Percentiles rank a stretch among this genome's conserved stretches.
phyloP scores from a whole-genome alignment of 1,284 basidiomycete species.

The Sanghuangporus sanghuang region DNA sequence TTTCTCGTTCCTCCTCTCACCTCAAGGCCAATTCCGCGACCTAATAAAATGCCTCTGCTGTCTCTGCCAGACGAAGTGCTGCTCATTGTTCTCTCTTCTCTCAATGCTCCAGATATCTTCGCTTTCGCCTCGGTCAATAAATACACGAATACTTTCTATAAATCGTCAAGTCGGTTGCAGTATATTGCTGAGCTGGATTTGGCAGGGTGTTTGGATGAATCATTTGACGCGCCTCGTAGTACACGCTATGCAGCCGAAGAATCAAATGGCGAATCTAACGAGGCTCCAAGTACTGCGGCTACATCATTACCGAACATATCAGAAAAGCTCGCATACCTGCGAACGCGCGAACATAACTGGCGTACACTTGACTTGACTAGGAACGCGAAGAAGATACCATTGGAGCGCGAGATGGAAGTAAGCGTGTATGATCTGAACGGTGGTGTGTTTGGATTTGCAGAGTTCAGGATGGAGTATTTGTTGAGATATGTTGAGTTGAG shows the following conservation, averaged over 20 bases:
- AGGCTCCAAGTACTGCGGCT: not conserved
- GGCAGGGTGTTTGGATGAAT: slow-evolving; percentile 2
- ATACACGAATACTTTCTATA: not conserved
- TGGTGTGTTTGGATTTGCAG: slow-evolving; percentile 4
- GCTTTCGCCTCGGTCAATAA: not conserved
- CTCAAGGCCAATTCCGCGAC: not conserved
- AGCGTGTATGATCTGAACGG: not conserved
- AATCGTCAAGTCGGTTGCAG: slow-evolving; percentile 3
- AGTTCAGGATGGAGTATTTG: not conserved
- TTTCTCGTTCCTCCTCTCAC: not conserved
- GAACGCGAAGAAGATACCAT: not conserved
- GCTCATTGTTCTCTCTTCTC: not conserved
- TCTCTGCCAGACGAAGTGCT: slow-evolving; percentile 1
- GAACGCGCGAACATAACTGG: slow-evolving; percentile 5
- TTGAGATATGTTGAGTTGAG: slow-evolving; percentile 1
- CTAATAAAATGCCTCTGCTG: not conserved
- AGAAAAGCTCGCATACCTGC: not conserved
- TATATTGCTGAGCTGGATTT: slow-evolving; percentile 10
- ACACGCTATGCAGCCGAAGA: not conserved
- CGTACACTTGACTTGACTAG: slow-evolving; percentile 1
- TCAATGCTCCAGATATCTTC: not conserved
- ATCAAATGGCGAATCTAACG: not conserved
- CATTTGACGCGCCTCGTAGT: not conserved
- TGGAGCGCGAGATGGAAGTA: not conserved
- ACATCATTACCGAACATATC: not conserved